Base-by-base conservation (phyloP, 2,329 filamentous ascomycete genomes). In the Phialophora tarda region DNA sequence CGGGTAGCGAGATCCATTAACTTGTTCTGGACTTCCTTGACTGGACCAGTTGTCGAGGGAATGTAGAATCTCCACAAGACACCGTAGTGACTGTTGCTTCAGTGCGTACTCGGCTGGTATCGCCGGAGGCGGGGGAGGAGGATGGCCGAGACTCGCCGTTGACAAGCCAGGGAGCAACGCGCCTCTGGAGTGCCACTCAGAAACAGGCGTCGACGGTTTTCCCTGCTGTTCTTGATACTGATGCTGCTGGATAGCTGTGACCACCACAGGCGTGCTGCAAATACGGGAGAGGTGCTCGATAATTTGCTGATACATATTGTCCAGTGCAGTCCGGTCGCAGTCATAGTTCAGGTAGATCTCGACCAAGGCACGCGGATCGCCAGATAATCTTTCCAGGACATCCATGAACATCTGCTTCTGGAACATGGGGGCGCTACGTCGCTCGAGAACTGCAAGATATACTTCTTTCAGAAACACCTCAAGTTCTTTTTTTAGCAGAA, bases 261-360 rank as follows among this genome's bases (percentile, higher is more conserved):
- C 87, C 10, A 88, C 78, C 4, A 97, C 89, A 0, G 93, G 89
- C 10, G 89, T 85, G 61, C 91, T 95, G 1, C 93, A 91, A 73
- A 97, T 91, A 73, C 90, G 90, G 34, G 94, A 95, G 21, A 99
- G 82, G 78, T 98, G 93, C 77, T 99, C 96, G 58, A 99, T 93
- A 62, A 98, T 89, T 23, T 86, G 83, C 78, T 99, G 95, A 77
- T 96, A 99, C 78, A 98, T 95, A 78, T 99, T 99, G 79, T 98
- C 94, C 66, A 98, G 87, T 10, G 88, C 88, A 48, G 92, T 93
- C 67, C 94, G 86, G 75, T 98, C 96, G 79, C 95, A 99, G 77
- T 99, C 95, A 75, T 99, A 99, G 78, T 99, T 99, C 69, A 99
- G 86, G 78, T 99, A 99, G 14, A 93, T 90, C 78, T 99, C 95